These are phyloP conservation scores for Aspergillus fructus DNA, from an alignment of 2,329 filamentous ascomycete genomes.

Conservation along the genomic window DNA sequence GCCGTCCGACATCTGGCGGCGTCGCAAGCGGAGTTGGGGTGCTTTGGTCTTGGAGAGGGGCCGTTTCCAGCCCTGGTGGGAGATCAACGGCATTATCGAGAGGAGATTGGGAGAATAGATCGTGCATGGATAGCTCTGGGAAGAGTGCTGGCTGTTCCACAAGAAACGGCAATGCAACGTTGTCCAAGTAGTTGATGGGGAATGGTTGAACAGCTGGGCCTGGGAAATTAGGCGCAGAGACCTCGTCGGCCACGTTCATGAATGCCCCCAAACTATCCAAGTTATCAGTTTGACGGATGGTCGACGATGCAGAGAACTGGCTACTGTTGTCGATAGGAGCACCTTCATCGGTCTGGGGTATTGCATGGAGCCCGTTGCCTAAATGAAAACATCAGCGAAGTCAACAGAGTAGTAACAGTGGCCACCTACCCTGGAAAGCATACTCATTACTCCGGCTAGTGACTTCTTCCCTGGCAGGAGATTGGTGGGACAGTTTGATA, in stretches of 20 bases:
- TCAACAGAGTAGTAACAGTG: too few relatives aligned
- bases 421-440: too few relatives aligned
- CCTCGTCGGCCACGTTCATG: too few relatives aligned
- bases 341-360: too few relatives aligned
- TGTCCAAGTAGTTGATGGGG: constrained; percentile 2
- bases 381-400: too few relatives aligned
- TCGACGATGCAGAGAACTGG: too few relatives aligned
- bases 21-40: neutral
- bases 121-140: neutral
- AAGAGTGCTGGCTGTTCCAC: neutral
- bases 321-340: too few relatives aligned
- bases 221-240: neutral
- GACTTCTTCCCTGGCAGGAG: neutral
- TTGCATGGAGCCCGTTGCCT: too few relatives aligned
- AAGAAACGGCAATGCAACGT: neutral
- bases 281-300: too few relatives aligned
- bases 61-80: neutral
- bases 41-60: neutral
- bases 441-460: too few relatives aligned
- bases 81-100: neutral
- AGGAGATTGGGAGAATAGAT: neutral
- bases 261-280: too few relatives aligned
- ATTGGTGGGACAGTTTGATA: neutral
- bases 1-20: neutral
- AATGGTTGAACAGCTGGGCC: neutral